Evolutionary conservation across 768 basidiomycete genomes (phyloP).

Genomic region (Pleurotus tuoliensis): DNA sequence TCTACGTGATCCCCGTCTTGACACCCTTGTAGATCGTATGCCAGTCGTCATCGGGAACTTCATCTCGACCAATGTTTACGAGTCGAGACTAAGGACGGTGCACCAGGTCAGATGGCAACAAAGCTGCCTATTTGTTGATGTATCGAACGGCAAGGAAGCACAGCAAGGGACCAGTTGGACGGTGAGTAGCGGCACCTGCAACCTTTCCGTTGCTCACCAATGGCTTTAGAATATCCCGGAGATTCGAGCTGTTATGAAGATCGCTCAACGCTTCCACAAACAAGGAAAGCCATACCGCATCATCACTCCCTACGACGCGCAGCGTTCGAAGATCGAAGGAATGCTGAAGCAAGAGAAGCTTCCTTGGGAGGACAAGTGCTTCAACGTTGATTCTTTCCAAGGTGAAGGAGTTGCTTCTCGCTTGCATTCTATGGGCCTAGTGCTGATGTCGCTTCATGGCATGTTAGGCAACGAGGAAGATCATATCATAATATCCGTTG

Average conservation of each 20-base stretch:
- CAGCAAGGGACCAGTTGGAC: conserved; percentile 31
- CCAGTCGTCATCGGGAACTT: conserved; percentile 59
- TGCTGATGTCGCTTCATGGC: background rate
- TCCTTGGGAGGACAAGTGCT: conserved; percentile 56
- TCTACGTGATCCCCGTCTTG: background rate
- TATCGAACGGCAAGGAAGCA: conserved; percentile 27
- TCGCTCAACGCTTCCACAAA: conserved; percentile 39
- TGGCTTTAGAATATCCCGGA: conserved; percentile 51
- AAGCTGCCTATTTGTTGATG: conserved; percentile 60
- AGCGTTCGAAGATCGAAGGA: conserved; percentile 50
- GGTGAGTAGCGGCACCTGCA: conserved; percentile 19
- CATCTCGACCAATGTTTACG: conserved; percentile 58
- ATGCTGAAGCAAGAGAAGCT: conserved; percentile 42
- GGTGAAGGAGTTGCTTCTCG: conserved; percentile 32
- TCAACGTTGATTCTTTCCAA: conserved; percentile 80
- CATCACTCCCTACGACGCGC: conserved; percentile 75
- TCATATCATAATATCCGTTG: conserved; percentile 68
- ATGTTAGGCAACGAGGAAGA: conserved; percentile 67
- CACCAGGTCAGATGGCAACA: conserved; percentile 31
- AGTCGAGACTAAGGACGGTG: conserved; percentile 40
- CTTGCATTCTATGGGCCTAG: background rate
- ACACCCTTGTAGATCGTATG: conserved; percentile 48
- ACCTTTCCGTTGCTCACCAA: background rate
- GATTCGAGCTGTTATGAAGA: conserved; percentile 37
- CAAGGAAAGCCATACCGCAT: conserved; percentile 45